Evolutionary conservation across 2,329 filamentous ascomycete species (phyloP), one percentile per base, ranked within the genome.

Genomic region (Exophiala oligosperma): DNA sequence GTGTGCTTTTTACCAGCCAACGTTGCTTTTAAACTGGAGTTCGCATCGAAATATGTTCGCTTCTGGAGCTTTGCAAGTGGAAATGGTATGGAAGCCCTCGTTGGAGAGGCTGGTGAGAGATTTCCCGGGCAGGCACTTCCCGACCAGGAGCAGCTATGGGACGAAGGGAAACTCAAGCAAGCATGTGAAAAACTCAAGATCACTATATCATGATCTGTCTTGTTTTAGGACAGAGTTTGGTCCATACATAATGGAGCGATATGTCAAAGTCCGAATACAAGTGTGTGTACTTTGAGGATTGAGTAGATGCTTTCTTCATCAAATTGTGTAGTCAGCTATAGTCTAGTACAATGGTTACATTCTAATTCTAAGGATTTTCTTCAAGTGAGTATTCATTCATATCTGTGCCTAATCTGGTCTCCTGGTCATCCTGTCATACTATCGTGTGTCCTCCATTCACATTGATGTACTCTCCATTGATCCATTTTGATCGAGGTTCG

Each of bases 21-120:
- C 0, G 73, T 77, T 63, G 67, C 73, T 0, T 81, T 82, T 58
- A 68, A 68, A 0, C 66, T 82, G 1, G 72, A 70, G 1, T 79
- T 80, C 63, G 73, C 67, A 7, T 79, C 76, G 52, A 71, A 73
- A 28, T 82, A 75, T 64, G 79, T 81, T 2, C 72, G 78, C n/a
- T 70, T 77, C 5, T 76, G 76, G 61, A 74, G 73, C 0, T 82
- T 82, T 56, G 76, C 79, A 0, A 79, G 79, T 58, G 81, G 81
- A 0, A 69, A 72, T 47, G 80, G 81, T 0, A 73, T 83, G 2
- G 80, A 82, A 64, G 67, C 76, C 44, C 56, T 82, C 47, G 69
- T 79, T 2, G 72, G 75, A 14, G 64, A 65, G 9, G 71, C 74
- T 1, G 77, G 77, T 1, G 57, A 65, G 26, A 63, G 70, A 3